Conservation (phyloP, 176 grass and related monocot species). For the Cymbopogon citratus region DNA sequence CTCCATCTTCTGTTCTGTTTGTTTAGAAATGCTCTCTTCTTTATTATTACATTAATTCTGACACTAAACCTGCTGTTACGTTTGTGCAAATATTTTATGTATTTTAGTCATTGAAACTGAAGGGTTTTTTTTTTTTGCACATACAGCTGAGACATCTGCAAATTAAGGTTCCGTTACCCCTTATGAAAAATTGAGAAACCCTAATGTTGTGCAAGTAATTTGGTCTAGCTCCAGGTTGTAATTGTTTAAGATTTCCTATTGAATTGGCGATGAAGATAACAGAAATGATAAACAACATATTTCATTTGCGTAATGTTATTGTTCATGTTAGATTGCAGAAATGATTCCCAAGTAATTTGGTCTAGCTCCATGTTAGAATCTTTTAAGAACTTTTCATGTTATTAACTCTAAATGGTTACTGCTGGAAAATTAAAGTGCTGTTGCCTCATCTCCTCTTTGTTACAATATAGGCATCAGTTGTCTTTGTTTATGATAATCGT, state of each 20-base stretch:
- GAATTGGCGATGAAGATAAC: not conserved
- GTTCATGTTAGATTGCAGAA: conserved; percentile 3
- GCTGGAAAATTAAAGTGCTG: conserved; percentile 1
- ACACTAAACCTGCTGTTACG: not conserved
- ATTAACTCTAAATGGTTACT: not conserved
- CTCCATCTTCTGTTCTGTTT: conserved; percentile 7
- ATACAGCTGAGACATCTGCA: not conserved
- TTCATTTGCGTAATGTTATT: not conserved
- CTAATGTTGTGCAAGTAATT: conserved; percentile 6
- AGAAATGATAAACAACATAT: not conserved
- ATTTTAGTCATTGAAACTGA: not conserved
- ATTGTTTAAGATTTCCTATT: not conserved
- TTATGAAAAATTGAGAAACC: not conserved
- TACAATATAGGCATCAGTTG: not conserved
- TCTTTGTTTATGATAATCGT: conserved; percentile 1
- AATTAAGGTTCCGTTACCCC: not conserved
- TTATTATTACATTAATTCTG: conserved; percentile 3
- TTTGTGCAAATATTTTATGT: not conserved
- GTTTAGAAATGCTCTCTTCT: conserved; percentile 6
- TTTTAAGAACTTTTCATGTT: conserved; percentile 18
- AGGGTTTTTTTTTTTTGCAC: not conserved
- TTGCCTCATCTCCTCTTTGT: conserved; percentile 1
- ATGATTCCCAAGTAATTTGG: too few relatives aligned
- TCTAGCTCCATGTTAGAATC: conserved; percentile 23
- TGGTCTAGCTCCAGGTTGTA: conserved; percentile 7